Evolutionary conservation across 1,284 basidiomycete species (phyloP).

Genomic region (Porogramme epimiltina): DNA sequence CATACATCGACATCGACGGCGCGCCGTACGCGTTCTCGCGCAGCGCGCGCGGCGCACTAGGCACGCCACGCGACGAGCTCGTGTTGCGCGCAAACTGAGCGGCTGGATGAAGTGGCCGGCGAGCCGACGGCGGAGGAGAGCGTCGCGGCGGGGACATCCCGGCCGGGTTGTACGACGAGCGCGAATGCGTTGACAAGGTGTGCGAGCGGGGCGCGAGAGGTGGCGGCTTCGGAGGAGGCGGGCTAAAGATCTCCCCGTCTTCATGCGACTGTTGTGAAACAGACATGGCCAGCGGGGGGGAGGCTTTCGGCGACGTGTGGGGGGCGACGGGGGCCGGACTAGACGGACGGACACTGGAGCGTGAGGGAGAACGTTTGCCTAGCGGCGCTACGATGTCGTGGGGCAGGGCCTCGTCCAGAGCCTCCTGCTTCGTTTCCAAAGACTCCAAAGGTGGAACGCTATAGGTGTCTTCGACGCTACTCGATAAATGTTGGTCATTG

Average conservation of each 20-base stretch:
- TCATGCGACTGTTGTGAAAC: slow-evolving; percentile 41
- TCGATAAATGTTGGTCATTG: no score
- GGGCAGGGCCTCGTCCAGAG: slow-evolving; percentile 21
- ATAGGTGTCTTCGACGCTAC: neutral
- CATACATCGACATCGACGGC: slow-evolving; percentile 10
- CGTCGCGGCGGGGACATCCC: slow-evolving; percentile 23
- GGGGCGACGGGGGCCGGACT: slow-evolving; percentile 13
- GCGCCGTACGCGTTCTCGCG: slow-evolving; percentile 33
- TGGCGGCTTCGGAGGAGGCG: slow-evolving; percentile 34
- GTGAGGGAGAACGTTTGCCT: neutral
- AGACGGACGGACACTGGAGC: slow-evolving; percentile 4
- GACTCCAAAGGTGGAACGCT: slow-evolving; percentile 11
- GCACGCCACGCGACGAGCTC: slow-evolving; percentile 40
- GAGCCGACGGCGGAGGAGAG: slow-evolving; percentile 25
- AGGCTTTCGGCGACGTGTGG: slow-evolving; percentile 6
- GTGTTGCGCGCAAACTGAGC: slow-evolving; percentile 24
- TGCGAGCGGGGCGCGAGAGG: slow-evolving; percentile 38
- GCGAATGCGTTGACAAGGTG: slow-evolving; percentile 50
- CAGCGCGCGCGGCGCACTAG: slow-evolving; percentile 57
- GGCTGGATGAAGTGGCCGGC: slow-evolving; percentile 27
- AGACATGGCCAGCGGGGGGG: neutral
- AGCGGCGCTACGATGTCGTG: slow-evolving; percentile 4
- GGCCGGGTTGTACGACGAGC: slow-evolving; percentile 37
- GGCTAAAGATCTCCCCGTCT: slow-evolving; percentile 55
- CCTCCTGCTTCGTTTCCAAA: slow-evolving; percentile 35